Percentiles rank a stretch among this genome's conserved stretches.
Conservation (phyloP, 805 yeast genomes). For the Starmera dryadoides region DNA sequence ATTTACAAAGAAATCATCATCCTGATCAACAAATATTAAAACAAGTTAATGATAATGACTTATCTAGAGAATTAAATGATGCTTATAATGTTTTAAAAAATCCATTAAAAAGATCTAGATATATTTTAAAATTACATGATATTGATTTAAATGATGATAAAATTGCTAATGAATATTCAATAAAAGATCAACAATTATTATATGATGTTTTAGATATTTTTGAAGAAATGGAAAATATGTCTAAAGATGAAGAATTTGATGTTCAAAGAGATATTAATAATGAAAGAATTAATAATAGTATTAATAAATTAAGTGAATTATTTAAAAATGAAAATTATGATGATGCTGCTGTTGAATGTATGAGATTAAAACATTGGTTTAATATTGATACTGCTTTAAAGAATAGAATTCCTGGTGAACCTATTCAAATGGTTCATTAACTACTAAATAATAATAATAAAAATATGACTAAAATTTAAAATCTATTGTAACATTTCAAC, state of each 20-base stretch:
- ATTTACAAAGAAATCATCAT: conserved; percentile 66
- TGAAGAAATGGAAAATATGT: conserved; percentile 69
- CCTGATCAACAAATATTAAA: conserved; percentile 55
- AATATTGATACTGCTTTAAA: conserved; percentile 67
- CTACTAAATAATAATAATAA: not conserved
- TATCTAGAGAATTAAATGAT: conserved; percentile 55
- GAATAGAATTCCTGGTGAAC: conserved; percentile 72
- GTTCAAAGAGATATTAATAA: conserved; percentile 49
- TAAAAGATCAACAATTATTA: conserved; percentile 48
- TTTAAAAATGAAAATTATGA: conserved; percentile 43
- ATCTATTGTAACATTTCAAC: conserved; percentile 10
- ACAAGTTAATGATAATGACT: conserved; percentile 14
- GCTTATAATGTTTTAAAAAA: conserved; percentile 69
- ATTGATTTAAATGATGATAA: conserved; percentile 59
- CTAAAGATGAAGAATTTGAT: conserved; percentile 48
- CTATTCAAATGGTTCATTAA: conserved; percentile 57
- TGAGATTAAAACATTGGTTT: conserved; percentile 76
- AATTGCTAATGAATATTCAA: conserved; percentile 34
- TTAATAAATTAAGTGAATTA: conserved; percentile 36
- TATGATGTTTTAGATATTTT: conserved; percentile 80
- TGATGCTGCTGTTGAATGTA: conserved; percentile 55
- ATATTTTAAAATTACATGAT: conserved; percentile 37
- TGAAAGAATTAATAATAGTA: conserved; percentile 41
- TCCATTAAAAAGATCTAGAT: conserved; percentile 67
- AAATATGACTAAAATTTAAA: not conserved